These are phyloP conservation scores for Penicillium expansum DNA, from an alignment of 2,329 filamentous ascomycete species.

Conservation along the genomic window DNA sequence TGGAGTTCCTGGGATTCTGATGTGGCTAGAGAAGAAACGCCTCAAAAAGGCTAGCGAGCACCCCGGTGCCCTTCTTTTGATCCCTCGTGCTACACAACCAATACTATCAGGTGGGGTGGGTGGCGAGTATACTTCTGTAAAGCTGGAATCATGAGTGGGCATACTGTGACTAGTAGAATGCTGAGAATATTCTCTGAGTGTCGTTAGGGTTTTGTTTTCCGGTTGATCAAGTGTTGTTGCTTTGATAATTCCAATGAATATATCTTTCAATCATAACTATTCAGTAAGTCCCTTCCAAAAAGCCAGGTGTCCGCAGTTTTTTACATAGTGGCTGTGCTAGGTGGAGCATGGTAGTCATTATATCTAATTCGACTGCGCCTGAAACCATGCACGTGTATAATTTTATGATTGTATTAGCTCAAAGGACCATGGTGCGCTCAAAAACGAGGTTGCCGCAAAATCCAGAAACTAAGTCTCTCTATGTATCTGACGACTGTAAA, in stretches of 20 bases:
- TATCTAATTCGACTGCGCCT: not conserved
- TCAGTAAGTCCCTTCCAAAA: no score
- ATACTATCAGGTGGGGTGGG: no score
- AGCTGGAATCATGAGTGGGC: not conserved
- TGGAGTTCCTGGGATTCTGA: not conserved
- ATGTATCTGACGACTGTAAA: slow-evolving; percentile 4
- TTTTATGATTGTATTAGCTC: no score
- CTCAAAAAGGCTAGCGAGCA: not conserved
- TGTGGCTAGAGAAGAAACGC: slow-evolving; percentile 3
- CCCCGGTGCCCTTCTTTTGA: not conserved
- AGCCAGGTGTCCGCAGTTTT: not conserved
- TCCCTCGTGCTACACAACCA: not conserved
- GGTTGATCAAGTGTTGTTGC: no score
- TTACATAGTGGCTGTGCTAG: not conserved
- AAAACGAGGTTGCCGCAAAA: no score
- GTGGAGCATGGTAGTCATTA: not conserved
- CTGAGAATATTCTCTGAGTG: not conserved
- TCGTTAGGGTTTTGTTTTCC: not conserved
- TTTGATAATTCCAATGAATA: no score
- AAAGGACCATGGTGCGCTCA: no score
- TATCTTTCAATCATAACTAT: not conserved
- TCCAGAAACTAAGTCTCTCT: not conserved
- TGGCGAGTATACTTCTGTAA: not conserved
- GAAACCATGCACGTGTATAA: not conserved
- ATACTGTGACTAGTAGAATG: not conserved